phyloP scores from a whole-genome alignment of 2,329 filamentous ascomycete species.

The Cladophialophora carrionii region DNA sequence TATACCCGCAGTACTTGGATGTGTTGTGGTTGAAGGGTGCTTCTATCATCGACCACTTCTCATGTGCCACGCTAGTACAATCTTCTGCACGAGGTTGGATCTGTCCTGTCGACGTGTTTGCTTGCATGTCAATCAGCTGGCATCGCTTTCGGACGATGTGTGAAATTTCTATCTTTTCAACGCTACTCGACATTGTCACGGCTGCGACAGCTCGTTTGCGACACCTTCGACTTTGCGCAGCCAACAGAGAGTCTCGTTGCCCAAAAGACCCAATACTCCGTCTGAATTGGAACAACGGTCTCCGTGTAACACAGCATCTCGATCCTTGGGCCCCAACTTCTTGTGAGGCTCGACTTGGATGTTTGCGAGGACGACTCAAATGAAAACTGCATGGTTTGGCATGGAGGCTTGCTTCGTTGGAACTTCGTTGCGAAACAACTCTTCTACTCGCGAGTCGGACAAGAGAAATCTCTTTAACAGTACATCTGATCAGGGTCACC shows the following conservation, averaged over 20 bases:
- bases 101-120: neutral
- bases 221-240: neutral
- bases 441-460: neutral
- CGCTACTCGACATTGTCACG: neutral
- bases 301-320: neutral
- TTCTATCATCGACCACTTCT: neutral
- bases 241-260: neutral
- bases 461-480: neutral
- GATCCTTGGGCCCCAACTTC: neutral
- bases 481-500: neutral
- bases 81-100: neutral
- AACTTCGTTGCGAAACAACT: neutral
- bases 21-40: neutral
- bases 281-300: neutral
- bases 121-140: neutral
- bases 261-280: neutral
- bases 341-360: neutral
- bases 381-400: neutral
- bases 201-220: neutral
- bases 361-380: neutral
- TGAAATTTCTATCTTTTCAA: neutral
- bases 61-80: neutral
- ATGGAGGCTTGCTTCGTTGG: neutral
- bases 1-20: neutral
- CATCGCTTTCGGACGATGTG: neutral